phyloP scores from a whole-genome alignment of 1,284 basidiomycete genomes.

The Ceratobasidium sp. region DNA sequence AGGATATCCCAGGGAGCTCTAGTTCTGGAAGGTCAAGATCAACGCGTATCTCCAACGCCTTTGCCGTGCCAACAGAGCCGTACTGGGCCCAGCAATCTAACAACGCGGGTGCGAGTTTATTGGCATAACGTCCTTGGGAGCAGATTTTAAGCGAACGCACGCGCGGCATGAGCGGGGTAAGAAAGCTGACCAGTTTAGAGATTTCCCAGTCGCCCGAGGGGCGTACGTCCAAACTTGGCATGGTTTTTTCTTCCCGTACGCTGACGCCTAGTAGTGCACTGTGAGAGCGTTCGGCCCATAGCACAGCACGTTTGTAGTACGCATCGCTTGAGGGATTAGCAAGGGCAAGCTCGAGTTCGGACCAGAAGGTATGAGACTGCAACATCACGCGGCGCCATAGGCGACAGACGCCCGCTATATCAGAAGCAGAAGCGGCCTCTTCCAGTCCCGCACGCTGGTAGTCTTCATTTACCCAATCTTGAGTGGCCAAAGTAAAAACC shows the following conservation, averaged over 20 bases:
- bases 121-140: background rate
- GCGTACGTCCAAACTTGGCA: background rate
- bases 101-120: background rate
- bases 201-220: background rate
- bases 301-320: background rate
- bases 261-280: background rate
- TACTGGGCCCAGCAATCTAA: background rate
- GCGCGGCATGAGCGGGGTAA: conserved; percentile 1
- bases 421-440: no score
- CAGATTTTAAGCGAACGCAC: background rate
- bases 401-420: background rate
- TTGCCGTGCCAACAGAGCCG: background rate
- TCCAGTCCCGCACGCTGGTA: background rate
- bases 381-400: conserved; percentile 10
- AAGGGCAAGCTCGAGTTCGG: background rate
- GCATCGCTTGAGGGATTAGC: background rate
- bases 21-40: background rate
- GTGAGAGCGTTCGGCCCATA: background rate
- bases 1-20: background rate
- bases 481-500: background rate
- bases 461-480: background rate
- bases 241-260: background rate
- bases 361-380: background rate
- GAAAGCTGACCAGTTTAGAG: background rate
- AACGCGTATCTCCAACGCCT: background rate